These are phyloP conservation scores for Pyrenula aspistea DNA, from an alignment of 495 filamentous ascomycete species.

Conservation along the genomic window DNA sequence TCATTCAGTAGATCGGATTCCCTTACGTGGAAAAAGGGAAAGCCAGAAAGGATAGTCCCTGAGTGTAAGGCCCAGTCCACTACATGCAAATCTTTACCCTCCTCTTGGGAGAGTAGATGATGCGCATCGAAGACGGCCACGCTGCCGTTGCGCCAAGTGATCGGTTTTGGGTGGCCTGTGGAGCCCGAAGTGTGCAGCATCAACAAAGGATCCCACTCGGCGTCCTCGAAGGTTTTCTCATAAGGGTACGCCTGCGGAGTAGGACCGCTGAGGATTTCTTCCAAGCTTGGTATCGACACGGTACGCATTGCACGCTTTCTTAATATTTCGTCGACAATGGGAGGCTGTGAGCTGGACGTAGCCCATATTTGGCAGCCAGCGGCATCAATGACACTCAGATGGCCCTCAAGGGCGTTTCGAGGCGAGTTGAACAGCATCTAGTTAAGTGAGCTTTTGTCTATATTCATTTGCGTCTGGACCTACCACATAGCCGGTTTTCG, in stretches of 20 bases:
- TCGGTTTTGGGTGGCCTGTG: slow-evolving; percentile 31
- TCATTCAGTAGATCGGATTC: background rate
- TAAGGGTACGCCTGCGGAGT: slow-evolving; percentile 13
- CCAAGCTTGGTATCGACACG: slow-evolving; percentile 6
- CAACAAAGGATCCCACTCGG: slow-evolving; percentile 15
- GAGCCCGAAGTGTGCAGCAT: slow-evolving; percentile 32
- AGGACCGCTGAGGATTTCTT: slow-evolving; percentile 8
- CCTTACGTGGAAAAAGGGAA: slow-evolving; percentile 9
- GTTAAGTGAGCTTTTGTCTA: slow-evolving; percentile 2
- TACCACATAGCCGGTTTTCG: slow-evolving; percentile 21
- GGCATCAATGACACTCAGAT: slow-evolving; percentile 21
- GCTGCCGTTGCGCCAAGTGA: slow-evolving; percentile 18
- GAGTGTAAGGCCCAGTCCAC: slow-evolving; percentile 9
- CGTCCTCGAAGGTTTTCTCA: slow-evolving; percentile 18
- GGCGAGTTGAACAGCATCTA: slow-evolving; percentile 21
- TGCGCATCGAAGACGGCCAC: slow-evolving; percentile 26
- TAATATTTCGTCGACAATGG: slow-evolving; percentile 3
- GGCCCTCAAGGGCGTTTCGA: slow-evolving; percentile 24
- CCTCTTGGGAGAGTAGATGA: slow-evolving; percentile 28
- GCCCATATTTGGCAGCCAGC: slow-evolving; percentile 17
- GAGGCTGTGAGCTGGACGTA: background rate
- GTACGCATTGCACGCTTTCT: slow-evolving; percentile 6
- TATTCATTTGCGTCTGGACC: slow-evolving; percentile 3
- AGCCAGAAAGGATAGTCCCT: slow-evolving; percentile 9
- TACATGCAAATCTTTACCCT: slow-evolving; percentile 16